These are phyloP conservation scores for Cantharellus cinnabarinus DNA, from an alignment of 768 basidiomycete species.

Conservation along the genomic window DNA sequence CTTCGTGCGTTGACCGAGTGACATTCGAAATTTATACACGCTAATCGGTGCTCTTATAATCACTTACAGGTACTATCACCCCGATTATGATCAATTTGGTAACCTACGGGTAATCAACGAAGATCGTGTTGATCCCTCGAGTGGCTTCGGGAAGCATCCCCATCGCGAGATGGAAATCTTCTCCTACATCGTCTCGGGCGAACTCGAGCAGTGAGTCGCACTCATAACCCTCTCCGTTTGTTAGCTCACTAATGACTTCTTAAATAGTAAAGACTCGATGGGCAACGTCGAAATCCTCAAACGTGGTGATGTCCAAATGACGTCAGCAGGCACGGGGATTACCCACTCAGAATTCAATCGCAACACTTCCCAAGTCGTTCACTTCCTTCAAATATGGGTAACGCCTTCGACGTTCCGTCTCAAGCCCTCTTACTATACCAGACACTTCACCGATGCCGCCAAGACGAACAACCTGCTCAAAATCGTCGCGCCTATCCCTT, in stretches of 20 bases:
- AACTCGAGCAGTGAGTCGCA: conserved; percentile 44
- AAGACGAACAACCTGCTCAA: conserved; percentile 53
- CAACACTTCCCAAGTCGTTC: conserved; percentile 14
- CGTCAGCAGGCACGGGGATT: conserved; percentile 83
- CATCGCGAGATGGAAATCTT: conserved; percentile 86
- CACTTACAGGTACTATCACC: conserved; percentile 10
- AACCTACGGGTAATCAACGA: conserved; percentile 81
- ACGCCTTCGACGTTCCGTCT: conserved; percentile 29
- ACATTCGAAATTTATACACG: neutral
- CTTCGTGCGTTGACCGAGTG: conserved; percentile 25
- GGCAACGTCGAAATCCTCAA: conserved; percentile 75
- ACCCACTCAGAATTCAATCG: conserved; percentile 57
- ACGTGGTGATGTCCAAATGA: conserved; percentile 78
- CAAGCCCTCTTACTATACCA: conserved; percentile 65
- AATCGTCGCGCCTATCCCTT: conserved; percentile 54
- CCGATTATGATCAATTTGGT: conserved; percentile 18
- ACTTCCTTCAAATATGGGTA: conserved; percentile 59
- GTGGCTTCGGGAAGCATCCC: conserved; percentile 71
- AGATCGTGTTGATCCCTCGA: conserved; percentile 53
- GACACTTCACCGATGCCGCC: conserved; percentile 61
- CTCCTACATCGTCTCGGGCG: conserved; percentile 61
- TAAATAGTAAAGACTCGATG: conserved; percentile 66
- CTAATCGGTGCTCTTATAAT: conserved; percentile 6
- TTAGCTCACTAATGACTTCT: neutral
- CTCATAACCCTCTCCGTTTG: neutral